Percentiles rank a stretch among this genome's conserved stretches.
These are phyloP conservation scores for Zasmidium cellare DNA, from an alignment of 2,329 filamentous ascomycete species.

Conservation along the genomic window DNA sequence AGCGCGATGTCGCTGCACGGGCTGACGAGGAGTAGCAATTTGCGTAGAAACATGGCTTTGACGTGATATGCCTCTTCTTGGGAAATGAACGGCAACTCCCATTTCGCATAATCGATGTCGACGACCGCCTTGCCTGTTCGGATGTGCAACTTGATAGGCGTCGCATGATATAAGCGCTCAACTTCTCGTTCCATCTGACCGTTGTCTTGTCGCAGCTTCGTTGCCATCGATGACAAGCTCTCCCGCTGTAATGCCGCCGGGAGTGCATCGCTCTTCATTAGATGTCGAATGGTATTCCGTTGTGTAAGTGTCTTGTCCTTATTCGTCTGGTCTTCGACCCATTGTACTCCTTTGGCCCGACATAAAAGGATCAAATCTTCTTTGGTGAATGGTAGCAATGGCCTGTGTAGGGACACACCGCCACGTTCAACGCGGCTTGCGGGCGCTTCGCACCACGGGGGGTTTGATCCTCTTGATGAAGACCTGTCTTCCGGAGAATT, in stretches of 20 bases:
- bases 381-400: conserved; percentile 71
- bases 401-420: conserved; percentile 67
- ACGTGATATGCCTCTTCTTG: conserved; percentile 8
- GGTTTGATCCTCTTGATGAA: no score
- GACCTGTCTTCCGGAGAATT: no score
- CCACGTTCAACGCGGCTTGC: conserved; percentile 32
- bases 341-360: conserved; percentile 63
- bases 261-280: conserved; percentile 60
- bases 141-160: conserved; percentile 47
- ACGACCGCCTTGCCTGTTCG: conserved; percentile 10
- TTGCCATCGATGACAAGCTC: conserved; percentile 62
- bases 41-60: conserved; percentile 48
- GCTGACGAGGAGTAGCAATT: conserved; percentile 51
- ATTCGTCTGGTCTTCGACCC: conserved; percentile 88
- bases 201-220: conserved; percentile 50
- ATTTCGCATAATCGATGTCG: neutral
- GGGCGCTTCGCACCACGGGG: neutral
- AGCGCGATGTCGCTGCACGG: conserved; percentile 48
- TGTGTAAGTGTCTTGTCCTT: conserved; percentile 71
- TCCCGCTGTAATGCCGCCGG: conserved; percentile 69
- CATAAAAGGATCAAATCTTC: conserved; percentile 74
- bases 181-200: conserved; percentile 54
- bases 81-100: neutral
- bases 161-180: conserved; percentile 53
- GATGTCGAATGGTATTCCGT: conserved; percentile 76